Percentiles rank a stretch among this genome's conserved stretches.
phyloP scores from a whole-genome alignment of 257 asterid species.

The Nyctanthes arbortristis region DNA sequence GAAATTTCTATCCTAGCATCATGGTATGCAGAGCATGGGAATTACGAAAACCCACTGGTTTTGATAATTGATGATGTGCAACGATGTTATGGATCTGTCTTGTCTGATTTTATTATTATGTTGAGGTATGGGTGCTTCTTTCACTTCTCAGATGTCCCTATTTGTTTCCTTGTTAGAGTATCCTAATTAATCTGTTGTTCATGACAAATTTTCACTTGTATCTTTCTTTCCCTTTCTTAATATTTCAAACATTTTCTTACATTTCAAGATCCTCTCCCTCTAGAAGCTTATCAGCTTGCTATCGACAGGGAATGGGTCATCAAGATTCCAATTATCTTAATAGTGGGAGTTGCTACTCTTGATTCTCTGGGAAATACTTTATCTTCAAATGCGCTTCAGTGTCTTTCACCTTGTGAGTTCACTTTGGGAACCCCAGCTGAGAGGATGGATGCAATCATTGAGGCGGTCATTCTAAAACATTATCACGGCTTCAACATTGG shows the following conservation, averaged over 20 bases:
- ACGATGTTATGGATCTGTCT: constrained; percentile 77
- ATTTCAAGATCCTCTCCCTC: constrained; percentile 20
- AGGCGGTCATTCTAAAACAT: constrained; percentile 63
- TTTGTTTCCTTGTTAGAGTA: constrained; percentile 1
- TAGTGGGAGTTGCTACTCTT: constrained; percentile 81
- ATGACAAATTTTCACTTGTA: constrained; percentile 6
- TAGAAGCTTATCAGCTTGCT: constrained; percentile 27
- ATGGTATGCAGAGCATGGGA: constrained; percentile 73
- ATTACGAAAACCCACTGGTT: constrained; percentile 63
- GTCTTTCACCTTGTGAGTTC: constrained; percentile 60
- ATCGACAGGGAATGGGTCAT: constrained; percentile 83
- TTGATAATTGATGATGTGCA: constrained; percentile 80
- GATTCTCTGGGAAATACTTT: constrained; percentile 63
- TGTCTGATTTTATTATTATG: constrained; percentile 77
- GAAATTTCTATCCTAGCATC: constrained; percentile 82
- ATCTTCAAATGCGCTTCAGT: constrained; percentile 56
- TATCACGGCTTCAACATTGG: constrained; percentile 67
- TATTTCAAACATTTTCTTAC: constrained; percentile 7
- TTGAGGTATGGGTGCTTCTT: constrained; percentile 67
- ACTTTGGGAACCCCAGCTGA: constrained; percentile 71
- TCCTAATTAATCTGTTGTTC: constrained; percentile 9
- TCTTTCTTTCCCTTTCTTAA: background rate
- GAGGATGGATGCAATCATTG: constrained; percentile 81
- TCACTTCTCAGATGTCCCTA: no score
- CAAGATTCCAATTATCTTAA: constrained; percentile 73